These are phyloP conservation scores for Hanseniaspora gamundiae DNA, from an alignment of 1,139 yeast genomes.

Conservation along the genomic window DNA sequence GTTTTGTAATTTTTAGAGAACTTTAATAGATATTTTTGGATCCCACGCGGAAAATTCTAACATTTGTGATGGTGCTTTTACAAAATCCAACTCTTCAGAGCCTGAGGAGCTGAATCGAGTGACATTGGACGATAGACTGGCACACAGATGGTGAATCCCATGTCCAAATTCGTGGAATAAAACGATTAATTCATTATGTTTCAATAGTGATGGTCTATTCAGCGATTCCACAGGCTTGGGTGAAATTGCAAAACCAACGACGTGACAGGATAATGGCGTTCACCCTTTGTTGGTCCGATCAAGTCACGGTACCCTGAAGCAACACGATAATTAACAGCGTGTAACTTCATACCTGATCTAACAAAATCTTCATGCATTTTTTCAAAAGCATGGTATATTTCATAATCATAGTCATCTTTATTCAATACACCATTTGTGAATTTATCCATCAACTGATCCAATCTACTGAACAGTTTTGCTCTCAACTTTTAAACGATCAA, in stretches of 20 bases:
- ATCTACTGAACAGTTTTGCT: constrained; percentile 51
- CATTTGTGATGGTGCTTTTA: constrained; percentile 85
- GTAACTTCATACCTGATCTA: constrained; percentile 61
- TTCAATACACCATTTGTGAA: constrained; percentile 19
- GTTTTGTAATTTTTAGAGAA: constrained; percentile 59
- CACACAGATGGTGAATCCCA: constrained; percentile 65
- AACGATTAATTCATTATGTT: constrained; percentile 69
- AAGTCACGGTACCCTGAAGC: constrained; percentile 45
- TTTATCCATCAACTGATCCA: constrained; percentile 37
- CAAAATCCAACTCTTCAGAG: constrained; percentile 70
- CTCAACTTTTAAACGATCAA: constrained; percentile 55
- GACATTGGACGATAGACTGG: constrained; percentile 47
- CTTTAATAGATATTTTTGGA: constrained; percentile 39
- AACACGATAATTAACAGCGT: constrained; percentile 72
- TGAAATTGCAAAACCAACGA: constrained; percentile 77
- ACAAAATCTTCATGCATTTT: constrained; percentile 44
- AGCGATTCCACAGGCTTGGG: constrained; percentile 51
- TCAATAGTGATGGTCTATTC: constrained; percentile 59
- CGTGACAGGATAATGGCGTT: constrained; percentile 44
- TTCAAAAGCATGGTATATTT: constrained; percentile 43
- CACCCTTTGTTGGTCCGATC: constrained; percentile 34
- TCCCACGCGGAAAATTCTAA: constrained; percentile 87
- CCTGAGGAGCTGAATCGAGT: constrained; percentile 63
- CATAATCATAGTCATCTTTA: constrained; percentile 33
- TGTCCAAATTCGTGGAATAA: constrained; percentile 88